These are phyloP conservation scores for Pistacia integerrima DNA, from an alignment of 345 rosid species.

Conservation along the genomic window DNA sequence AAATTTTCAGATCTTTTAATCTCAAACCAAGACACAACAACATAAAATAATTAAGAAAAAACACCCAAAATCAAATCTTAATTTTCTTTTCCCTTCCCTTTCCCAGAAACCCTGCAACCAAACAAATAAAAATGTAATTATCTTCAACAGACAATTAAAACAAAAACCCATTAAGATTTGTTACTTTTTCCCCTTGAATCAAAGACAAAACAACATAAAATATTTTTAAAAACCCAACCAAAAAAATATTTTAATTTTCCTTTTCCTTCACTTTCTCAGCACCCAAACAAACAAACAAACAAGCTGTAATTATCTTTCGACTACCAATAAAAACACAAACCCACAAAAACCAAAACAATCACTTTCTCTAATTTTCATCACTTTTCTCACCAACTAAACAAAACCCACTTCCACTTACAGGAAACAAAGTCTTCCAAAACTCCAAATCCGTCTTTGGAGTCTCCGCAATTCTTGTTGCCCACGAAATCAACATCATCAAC, in stretches of 20 bases:
- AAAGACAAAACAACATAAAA: background rate
- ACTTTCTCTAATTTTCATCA: conserved; percentile 26
- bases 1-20: background rate
- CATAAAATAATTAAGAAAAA: background rate
- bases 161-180: no score
- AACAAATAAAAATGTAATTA: no score
- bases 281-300: conserved; percentile 57
- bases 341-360: conserved; percentile 44
- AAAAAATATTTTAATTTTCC: background rate
- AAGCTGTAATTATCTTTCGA: conserved; percentile 32
- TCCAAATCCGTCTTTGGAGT: conserved; percentile 88
- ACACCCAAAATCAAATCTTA: background rate
- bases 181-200: background rate
- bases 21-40: background rate
- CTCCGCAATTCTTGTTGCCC: conserved; percentile 87
- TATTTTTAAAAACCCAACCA: background rate
- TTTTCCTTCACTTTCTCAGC: conserved; percentile 31
- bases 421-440: conserved; percentile 93
- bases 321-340: conserved; percentile 18
- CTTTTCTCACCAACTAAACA: conserved; percentile 32
- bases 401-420: conserved; percentile 61
- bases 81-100: no score
- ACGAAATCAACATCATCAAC: conserved; percentile 93
- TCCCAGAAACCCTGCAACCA: no score
- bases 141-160: no score